phyloP scores from a whole-genome alignment of 768 basidiomycete species.

The Panaeolus cyanescens region DNA sequence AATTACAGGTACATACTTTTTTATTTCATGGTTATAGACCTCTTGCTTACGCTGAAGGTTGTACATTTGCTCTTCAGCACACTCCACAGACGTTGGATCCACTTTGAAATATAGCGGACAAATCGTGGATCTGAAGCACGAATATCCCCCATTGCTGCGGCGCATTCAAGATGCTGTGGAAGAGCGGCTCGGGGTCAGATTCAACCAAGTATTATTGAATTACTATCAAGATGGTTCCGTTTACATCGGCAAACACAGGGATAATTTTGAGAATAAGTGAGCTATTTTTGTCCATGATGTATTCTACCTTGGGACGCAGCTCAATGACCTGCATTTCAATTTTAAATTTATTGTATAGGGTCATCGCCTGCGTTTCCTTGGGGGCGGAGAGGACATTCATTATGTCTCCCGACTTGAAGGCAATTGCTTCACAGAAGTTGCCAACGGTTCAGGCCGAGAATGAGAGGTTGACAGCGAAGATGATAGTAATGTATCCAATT shows the following conservation, averaged over 20 bases:
- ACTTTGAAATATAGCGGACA: constrained; percentile 33
- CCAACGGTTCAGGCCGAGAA: neutral
- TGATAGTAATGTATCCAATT: neutral
- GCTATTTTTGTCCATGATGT: neutral
- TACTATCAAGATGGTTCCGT: constrained; percentile 29
- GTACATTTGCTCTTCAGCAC: constrained; percentile 23
- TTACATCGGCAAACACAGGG: constrained; percentile 33
- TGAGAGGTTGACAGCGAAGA: constrained; percentile 5
- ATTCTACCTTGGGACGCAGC: constrained; percentile 6
- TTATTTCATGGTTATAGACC: too few relatives aligned
- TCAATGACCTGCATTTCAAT: constrained; percentile 29
- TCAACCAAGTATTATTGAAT: constrained; percentile 34
- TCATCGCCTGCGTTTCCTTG: constrained; percentile 31
- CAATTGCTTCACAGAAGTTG: neutral
- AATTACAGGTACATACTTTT: constrained; percentile 24
- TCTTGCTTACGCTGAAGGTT: too few relatives aligned
- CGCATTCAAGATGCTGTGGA: constrained; percentile 31
- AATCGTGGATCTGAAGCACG: constrained; percentile 27
- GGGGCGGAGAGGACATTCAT: constrained; percentile 30
- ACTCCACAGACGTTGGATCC: constrained; percentile 26
- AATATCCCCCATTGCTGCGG: constrained; percentile 28
- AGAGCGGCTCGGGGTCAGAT: constrained; percentile 24
- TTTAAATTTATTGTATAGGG: constrained; percentile 21
- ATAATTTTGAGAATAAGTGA: constrained; percentile 28
- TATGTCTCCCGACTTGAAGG: constrained; percentile 24